phyloP scores from a whole-genome alignment of 768 basidiomycete genomes.

The Lanmaoa rubissima region DNA sequence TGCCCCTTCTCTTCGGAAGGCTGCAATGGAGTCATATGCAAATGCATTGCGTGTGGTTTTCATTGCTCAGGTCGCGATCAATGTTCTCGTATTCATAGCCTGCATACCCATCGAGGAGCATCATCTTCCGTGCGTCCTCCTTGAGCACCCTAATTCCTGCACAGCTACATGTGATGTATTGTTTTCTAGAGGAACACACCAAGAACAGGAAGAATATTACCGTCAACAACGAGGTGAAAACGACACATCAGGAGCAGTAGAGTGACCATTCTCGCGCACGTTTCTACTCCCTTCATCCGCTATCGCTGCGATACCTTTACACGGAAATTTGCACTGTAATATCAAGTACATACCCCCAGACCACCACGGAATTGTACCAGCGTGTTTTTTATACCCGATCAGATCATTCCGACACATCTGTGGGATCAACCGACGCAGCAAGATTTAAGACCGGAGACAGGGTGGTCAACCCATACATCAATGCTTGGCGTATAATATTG shows the following conservation, averaged over 20 bases:
- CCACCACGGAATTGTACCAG: conserved; percentile 24
- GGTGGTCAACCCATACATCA: background rate
- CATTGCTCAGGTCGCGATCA: conserved; percentile 70
- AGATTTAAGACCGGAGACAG: background rate
- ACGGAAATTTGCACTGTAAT: conserved; percentile 32
- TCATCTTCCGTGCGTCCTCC: conserved; percentile 44
- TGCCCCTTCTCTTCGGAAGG: conserved; percentile 49
- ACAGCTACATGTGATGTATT: conserved; percentile 16
- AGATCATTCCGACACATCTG: background rate
- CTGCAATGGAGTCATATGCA: conserved; percentile 75
- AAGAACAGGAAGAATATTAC: conserved; percentile 59
- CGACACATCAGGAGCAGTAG: conserved; percentile 12
- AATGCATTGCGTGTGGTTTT: conserved; percentile 81
- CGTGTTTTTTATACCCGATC: conserved; percentile 22
- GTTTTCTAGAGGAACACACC: conserved; percentile 52
- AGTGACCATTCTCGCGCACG: conserved; percentile 18
- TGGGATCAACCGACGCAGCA: background rate
- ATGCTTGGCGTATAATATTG: background rate
- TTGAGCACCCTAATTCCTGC: conserved; percentile 7
- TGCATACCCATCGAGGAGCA: conserved; percentile 78
- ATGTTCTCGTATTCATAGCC: conserved; percentile 62
- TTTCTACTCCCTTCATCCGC: conserved; percentile 1
- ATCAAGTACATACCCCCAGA: conserved; percentile 23
- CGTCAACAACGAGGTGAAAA: conserved; percentile 37
- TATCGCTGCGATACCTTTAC: conserved; percentile 19